Evolutionary conservation across 805 yeast genomes (phyloP), one percentile per base, ranked within the genome.

Genomic region (Myxozyma vanderwaltii): DNA sequence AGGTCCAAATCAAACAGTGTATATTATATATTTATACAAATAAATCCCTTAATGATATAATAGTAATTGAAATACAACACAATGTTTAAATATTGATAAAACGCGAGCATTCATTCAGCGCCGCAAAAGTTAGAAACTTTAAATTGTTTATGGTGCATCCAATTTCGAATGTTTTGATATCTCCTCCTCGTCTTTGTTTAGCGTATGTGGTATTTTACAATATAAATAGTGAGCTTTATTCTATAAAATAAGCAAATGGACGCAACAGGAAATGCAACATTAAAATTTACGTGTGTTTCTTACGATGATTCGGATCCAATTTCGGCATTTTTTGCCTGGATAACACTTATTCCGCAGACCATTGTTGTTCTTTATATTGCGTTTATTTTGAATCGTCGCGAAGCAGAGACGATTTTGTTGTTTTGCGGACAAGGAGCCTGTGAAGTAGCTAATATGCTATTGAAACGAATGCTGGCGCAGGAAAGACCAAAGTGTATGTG

Each of bases 371-470:
- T 88, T 68, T 86, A 91, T 68, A 81, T 89, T 35, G 83, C 96
- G 12, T 88, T 96, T 89, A 88, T 91, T 68, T 75, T 92, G 45
- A 52, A 85, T 13, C 81, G 96, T 0, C 76, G 97, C 54, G 97
- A 94, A 68, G 79, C 89, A 27, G 96, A 91, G 70, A 89, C 96
- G 0, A 84, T 90, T 21, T 75, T 91, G 51, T 79, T 89, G 63
- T 92, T 92, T 0, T 87, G 81, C 1, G 99, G 98, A 1, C 98
- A 92, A 68, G 83, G 91, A 6, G 75, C 80, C 17, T 87, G 89
- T 63, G 97, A 94, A 71, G 69, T 85, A 0, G 68, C 84, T 26
- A 92, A 92, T 72, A 83, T 86, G 58, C 65, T 86, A 1, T 74
- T 88, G 41, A 92, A 92, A 71, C 77, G 78, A 21, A 39, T 82